Base-by-base conservation (phyloP, 139 green algal species). In the Chlamydomonas sphaeroides region DNA sequence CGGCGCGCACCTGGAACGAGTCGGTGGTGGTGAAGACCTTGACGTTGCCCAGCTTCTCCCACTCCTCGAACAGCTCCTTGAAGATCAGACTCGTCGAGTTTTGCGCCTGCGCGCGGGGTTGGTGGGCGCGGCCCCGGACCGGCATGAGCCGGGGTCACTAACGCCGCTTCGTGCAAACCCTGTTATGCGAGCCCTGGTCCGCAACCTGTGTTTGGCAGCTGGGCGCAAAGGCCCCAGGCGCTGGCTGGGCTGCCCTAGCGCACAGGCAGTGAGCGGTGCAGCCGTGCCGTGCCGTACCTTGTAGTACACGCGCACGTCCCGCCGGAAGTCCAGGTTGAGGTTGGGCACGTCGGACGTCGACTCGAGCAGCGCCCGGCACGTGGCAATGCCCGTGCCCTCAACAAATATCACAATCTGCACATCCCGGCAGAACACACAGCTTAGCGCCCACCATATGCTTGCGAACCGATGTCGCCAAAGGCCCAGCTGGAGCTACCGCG, bases 261-360 rank as follows among this genome's bases (percentile, higher is more conserved):
- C n/a, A n/a, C n/a, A n/a, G n/a, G n/a, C n/a, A n/a, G n/a, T n/a
- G n/a, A n/a, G n/a, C n/a, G n/a, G n/a, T n/a, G n/a, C 56, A 36
- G 17, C 23, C 5, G 3, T n/a, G n/a, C n/a, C n/a, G n/a, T n/a
- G n/a, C 6, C 77, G 36, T 68, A 95, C 94, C 84, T 89, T 86
- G 88, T 97, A 97, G 85, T 97, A 97, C 59, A 97, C 78, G 39
- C 86, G 77, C 6, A 96, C 90, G 67, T 96, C 90, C 17, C 76
- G 25, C 32, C 94, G 82, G 45, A 92, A 79, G 0, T 23, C 48
- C 8, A 93, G 66, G 67, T 81, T 88, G 8, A 97, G 88, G 74
- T 80, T 91, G 15, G 82, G 42, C 28, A 86, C 80, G 36, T 93
- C 88, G 0, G 82, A 17, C 3, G 78, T 72, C 3, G 89, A 86